These are phyloP conservation scores for Pisolithus thermaeus DNA, from an alignment of 1,284 basidiomycete genomes.

Conservation along the genomic window DNA sequence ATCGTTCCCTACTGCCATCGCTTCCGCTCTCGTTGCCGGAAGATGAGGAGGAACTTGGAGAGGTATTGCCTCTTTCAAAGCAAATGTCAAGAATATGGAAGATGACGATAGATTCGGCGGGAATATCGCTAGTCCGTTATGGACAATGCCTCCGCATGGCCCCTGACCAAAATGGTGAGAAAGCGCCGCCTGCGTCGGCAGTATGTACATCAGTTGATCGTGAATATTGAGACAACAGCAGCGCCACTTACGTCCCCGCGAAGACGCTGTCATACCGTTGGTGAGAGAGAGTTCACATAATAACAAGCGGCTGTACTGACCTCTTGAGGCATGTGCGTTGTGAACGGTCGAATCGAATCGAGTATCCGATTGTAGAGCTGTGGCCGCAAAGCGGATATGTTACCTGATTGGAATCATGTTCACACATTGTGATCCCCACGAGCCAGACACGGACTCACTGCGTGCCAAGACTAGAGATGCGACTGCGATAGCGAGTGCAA, in stretches of 20 bases:
- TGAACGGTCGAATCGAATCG: conserved; percentile 34
- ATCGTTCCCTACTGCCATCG: conserved; percentile 34
- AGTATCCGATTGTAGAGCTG: conserved; percentile 32
- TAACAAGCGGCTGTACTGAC: conserved; percentile 17
- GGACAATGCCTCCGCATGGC: conserved; percentile 16
- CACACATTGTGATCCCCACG: conserved; percentile 18
- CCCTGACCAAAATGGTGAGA: conserved; percentile 5
- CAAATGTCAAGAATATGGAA: conserved; percentile 47
- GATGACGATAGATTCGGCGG: conserved; percentile 35
- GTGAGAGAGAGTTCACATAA: conserved; percentile 6
- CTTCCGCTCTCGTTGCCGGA: conserved; percentile 39
- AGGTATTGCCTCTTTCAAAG: conserved; percentile 39
- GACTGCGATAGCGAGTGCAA: conserved; percentile 28
- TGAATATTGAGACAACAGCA: conserved; percentile 8
- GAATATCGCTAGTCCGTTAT: conserved; percentile 15
- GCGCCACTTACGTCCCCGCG: conserved; percentile 26
- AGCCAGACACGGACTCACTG: conserved; percentile 27
- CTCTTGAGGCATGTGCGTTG: conserved; percentile 18
- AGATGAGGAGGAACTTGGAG: conserved; percentile 44
- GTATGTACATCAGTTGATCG: conserved; percentile 17
- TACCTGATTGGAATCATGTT: conserved; percentile 25
- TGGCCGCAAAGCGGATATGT: conserved; percentile 28
- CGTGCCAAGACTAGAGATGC: conserved; percentile 31
- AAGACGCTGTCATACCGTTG: conserved; percentile 19
- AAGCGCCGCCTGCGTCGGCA: conserved; percentile 10